Evolutionary conservation across 495 filamentous ascomycete species (phyloP).

Genomic region (Darksidea phi): DNA sequence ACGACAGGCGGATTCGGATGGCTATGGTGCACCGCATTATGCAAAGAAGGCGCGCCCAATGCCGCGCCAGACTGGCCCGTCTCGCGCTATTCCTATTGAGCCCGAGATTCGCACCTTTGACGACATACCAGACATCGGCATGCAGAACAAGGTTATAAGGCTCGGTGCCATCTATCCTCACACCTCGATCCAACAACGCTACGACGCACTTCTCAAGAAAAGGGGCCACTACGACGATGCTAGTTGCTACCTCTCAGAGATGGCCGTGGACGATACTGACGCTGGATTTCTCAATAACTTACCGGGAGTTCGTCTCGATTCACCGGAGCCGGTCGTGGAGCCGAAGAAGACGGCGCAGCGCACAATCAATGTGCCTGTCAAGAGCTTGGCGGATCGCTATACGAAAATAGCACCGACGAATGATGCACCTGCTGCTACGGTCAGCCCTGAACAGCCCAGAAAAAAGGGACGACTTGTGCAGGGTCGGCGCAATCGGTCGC

Average conservation of each 20-base stretch:
- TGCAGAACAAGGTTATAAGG: constrained; percentile 51
- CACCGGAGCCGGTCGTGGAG: constrained; percentile 4
- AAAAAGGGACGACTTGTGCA: constrained; percentile 34
- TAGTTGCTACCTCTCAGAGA: constrained; percentile 49
- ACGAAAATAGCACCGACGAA: constrained; percentile 41
- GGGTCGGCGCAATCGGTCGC: constrained; percentile 36
- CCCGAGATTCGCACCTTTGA: constrained; percentile 44
- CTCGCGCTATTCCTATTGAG: constrained; percentile 46
- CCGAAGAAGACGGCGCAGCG: constrained; percentile 49
- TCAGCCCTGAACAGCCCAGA: constrained; percentile 24
- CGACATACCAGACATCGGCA: constrained; percentile 55
- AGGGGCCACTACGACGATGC: constrained; percentile 62
- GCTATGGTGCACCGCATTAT: neutral
- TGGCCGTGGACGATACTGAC: constrained; percentile 20
- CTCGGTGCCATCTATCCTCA: constrained; percentile 48
- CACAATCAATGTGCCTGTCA: constrained; percentile 58
- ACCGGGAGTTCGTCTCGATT: too few species aligned
- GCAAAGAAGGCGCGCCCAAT: neutral
- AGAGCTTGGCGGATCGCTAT: constrained; percentile 63
- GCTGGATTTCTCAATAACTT: constrained; percentile 37
- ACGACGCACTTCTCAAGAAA: constrained; percentile 53
- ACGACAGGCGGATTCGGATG: constrained; percentile 44
- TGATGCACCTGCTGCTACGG: neutral
- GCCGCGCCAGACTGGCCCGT: constrained; percentile 52
- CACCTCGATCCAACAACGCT: constrained; percentile 51